These are phyloP conservation scores for Colletotrichum gloeosporioides DNA, from an alignment of 2,329 filamentous ascomycete genomes.

Conservation along the genomic window DNA sequence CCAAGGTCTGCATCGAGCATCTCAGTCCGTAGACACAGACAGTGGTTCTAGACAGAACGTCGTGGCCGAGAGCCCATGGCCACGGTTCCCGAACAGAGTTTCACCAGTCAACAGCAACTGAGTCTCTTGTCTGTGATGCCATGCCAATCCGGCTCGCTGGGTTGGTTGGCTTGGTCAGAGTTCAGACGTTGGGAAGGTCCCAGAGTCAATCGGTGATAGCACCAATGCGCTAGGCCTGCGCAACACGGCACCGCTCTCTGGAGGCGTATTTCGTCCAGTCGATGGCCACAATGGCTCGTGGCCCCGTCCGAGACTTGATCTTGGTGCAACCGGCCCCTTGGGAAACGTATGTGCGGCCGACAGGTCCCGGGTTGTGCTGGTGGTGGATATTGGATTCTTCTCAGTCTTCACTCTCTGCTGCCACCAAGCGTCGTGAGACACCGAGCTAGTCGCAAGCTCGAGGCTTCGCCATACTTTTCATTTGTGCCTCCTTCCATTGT, in stretches of 20 bases:
- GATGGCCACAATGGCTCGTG: background rate
- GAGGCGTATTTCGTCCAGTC: slow-evolving; percentile 14
- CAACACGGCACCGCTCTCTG: background rate
- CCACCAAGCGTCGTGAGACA: slow-evolving; percentile 12
- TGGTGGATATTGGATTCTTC: background rate
- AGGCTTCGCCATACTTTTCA: background rate
- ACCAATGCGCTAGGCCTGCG: slow-evolving; percentile 3
- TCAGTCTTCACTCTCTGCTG: background rate
- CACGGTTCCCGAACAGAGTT: background rate
- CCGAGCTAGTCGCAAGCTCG: background rate
- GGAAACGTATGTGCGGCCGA: slow-evolving; percentile 4
- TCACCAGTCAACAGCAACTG: background rate
- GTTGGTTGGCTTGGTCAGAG: slow-evolving; percentile 1
- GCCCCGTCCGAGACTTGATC: background rate
- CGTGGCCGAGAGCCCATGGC: background rate
- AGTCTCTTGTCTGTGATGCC: slow-evolving; percentile 14
- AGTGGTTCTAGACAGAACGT: background rate
- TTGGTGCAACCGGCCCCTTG: slow-evolving; percentile 21
- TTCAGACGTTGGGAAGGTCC: slow-evolving; percentile 16
- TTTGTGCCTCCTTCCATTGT: background rate
- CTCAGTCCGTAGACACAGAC: background rate
- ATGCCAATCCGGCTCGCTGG: slow-evolving; percentile 16
- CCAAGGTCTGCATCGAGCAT: background rate
- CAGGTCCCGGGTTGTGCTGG: background rate
- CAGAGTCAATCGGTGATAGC: slow-evolving; percentile 4